Evolutionary conservation across 331 rosid genomes (phyloP), one percentile per base, ranked within the genome.

Genomic region (Cydonia oblonga): DNA sequence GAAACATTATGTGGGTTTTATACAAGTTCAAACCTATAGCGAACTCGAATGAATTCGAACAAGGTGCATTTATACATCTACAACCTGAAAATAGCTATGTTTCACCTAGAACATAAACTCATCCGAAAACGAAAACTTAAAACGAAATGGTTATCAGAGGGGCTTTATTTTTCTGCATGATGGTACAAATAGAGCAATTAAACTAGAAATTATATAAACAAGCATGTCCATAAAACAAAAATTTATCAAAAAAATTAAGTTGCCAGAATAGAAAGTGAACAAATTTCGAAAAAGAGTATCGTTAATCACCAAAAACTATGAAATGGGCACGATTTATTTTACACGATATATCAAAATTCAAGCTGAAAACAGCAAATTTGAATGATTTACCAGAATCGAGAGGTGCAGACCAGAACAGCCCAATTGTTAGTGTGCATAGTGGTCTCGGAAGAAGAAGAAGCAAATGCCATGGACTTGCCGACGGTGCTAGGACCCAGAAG

Each of bases 321-420:
- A 57, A 16, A 35, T 57, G 56, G 66, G 66, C 38, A 9, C 1
- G 4, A 24, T 35, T 3, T 23, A 0, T 15, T 23, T 6, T 1
- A 54, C 65, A 8, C 49, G 49, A 77, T 68, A 68, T 56, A 19
- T n/a, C 22, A 42, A 12, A 67, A 53, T 24, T 5, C 33, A 73
- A 60, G 66, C 4, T 49, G 61, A 22, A 12, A 62, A 30, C 32
- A 60, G n/a, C 14, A 23, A 58, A 38, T n/a, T 4, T 18, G 24
- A 78, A 64, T 30, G 77, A 72, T 38, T 75, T 86, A 90, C 97
- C 95, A 90, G 89, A 87, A 93, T 5, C 96, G 98, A 76, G 97
- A 90, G 25, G 97, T 93, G 89, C 96, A 93, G 86, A 90, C 96
- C 30, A 90, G 79, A 81, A 90, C 97, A 20, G 98, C 97, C 96